Conservation (phyloP, 2,329 filamentous ascomycete species). For the Ploettnerulaceae sp. region DNA sequence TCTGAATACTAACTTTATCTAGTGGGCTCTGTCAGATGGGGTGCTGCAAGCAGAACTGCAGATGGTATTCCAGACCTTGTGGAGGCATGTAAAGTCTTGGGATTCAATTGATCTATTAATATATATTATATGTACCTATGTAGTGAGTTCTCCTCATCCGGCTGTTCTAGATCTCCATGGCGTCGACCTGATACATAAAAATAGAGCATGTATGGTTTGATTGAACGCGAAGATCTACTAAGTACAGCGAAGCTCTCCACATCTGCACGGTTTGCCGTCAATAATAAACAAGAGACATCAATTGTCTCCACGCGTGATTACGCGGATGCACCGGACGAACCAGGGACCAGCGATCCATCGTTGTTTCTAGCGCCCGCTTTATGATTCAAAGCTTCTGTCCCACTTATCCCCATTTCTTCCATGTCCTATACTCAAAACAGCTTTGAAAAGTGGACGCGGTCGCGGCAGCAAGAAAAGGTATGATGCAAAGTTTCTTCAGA, state of each 20-base stretch:
- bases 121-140: not conserved
- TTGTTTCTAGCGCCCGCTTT: not conserved
- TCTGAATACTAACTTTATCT: slow-evolving; percentile 1
- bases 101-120: slow-evolving; percentile 14
- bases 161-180: no score
- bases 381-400: not conserved
- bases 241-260: no score
- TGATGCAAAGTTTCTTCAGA: slow-evolving; percentile 4
- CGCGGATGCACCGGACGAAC: slow-evolving; percentile 1
- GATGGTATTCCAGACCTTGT: slow-evolving; percentile 52
- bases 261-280: not conserved
- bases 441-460: slow-evolving; percentile 7
- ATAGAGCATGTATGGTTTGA: not conserved
- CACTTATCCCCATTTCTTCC: not conserved
- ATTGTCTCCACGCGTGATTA: slow-evolving; percentile 4
- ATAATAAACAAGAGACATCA: slow-evolving; percentile 5
- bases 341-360: not conserved
- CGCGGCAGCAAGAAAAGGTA: slow-evolving; percentile 5
- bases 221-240: no score
- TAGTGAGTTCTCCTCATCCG: not conserved
- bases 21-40: slow-evolving; percentile 46
- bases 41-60: slow-evolving; percentile 43
- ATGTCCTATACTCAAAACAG: not conserved
- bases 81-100: slow-evolving; percentile 38
- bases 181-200: not conserved